Evolutionary conservation across 148 eudicot genomes (phyloP), one percentile per base, ranked within the genome.

Genomic region (Camellia lanceoleosa): DNA sequence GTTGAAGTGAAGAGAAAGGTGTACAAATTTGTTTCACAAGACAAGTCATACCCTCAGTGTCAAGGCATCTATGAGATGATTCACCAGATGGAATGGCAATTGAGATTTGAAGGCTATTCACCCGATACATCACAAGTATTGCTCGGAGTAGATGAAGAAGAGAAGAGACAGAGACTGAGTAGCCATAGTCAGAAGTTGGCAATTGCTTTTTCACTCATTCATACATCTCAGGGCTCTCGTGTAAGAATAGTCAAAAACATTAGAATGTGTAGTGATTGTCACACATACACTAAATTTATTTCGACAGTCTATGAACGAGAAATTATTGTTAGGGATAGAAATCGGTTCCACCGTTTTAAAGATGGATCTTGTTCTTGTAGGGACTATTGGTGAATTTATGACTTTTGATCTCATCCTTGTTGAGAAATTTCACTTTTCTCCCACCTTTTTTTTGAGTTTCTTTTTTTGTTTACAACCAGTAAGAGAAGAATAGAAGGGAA

Each of bases 191-290:
- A 88, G 60, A 90, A 90, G 83, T 64, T 88, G 60, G 92, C 91
- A 49, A 80, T 88, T 68, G 92, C 89, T 8, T 90, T 85, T 77
- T 88, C 87, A 14, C 85, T 90, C 44, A 71, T 90, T 20, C 83
- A 83, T 62, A 84, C 89, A n/a, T 74, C 84, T 75, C 55, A 73
- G 62, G 83, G 78, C 20, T 75, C 82, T 55, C 62, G 80, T n/a
- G 78, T 88, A 73, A 85, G 90, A 63, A 85, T 90, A 72, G 87
- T 82, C 43, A 86, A 91, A 78, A 90, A 90, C 77, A 77, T 86
- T 56, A 86, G 85, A 77, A 90, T 90, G 92, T 90, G 92, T 77
- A 85, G 69, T 47, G 92, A 88, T 88, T 83, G 89, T 80, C 92
- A 90, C 72, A 85, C 71, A 13, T 88, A 88, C 81, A 82, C 88